A percentile compares a stretch with the other conserved stretches of the same genome.
Evolutionary conservation across 2,329 filamentous ascomycete genomes (phyloP).

Genomic region (Hymenoscyphus albidus): DNA sequence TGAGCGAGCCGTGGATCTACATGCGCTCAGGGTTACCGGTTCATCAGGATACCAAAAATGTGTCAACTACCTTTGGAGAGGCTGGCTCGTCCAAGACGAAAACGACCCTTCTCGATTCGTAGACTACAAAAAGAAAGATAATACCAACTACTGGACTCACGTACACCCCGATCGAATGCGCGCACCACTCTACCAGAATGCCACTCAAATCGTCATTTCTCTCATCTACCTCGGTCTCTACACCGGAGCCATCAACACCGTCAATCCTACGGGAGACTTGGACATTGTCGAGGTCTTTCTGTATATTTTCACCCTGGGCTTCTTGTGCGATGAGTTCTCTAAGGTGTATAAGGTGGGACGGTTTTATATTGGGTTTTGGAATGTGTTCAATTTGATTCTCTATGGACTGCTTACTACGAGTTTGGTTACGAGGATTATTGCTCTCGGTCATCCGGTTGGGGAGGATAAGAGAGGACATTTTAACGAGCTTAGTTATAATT

Average conservation of each 20-base stretch:
- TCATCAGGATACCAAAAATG: constrained; percentile 92
- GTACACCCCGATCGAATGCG: constrained; percentile 94
- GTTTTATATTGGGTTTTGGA: constrained; percentile 94
- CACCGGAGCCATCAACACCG: constrained; percentile 88
- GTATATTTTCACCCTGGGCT: constrained; percentile 88
- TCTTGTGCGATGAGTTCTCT: constrained; percentile 78
- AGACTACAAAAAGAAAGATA: constrained; percentile 78
- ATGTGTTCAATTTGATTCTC: constrained; percentile 82
- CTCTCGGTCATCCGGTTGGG: constrained; percentile 57
- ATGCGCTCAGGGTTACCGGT: constrained; percentile 83
- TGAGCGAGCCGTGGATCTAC: constrained; percentile 88
- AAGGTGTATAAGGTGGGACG: constrained; percentile 95
- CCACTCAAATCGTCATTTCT: constrained; percentile 79
- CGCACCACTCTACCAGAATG: constrained; percentile 87
- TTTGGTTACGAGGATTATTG: constrained; percentile 74
- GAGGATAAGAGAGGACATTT: constrained; percentile 54
- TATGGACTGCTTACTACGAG: constrained; percentile 77
- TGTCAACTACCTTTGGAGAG: constrained; percentile 86
- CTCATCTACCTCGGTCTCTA: constrained; percentile 80
- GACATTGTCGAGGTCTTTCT: constrained; percentile 80
- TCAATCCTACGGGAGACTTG: constrained; percentile 79
- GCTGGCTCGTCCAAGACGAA: constrained; percentile 96
- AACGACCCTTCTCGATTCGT: constrained; percentile 86
- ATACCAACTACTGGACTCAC: constrained; percentile 73
- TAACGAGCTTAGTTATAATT: constrained; percentile 87